These are phyloP conservation scores for Acanthamoeba rhysodes DNA, from an alignment of 208 protist species.

Conservation along the genomic window DNA sequence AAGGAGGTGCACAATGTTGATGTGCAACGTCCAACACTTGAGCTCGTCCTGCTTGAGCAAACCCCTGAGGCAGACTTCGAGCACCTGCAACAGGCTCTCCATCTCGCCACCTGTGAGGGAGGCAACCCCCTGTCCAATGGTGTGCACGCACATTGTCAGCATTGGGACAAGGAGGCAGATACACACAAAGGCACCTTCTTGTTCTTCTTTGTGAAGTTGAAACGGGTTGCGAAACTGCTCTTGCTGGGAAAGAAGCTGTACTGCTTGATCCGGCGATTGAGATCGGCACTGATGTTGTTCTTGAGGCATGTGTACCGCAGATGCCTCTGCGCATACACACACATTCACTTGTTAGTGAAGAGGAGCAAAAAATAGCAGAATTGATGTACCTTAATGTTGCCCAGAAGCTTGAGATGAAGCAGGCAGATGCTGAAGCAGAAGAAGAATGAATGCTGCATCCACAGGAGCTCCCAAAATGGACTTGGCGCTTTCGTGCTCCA, in stretches of 20 bases:
- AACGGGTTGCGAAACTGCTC: neutral
- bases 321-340: neutral
- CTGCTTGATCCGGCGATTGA: neutral
- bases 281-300: neutral
- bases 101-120: slow-evolving; percentile 1
- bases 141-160: too few species aligned
- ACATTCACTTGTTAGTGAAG: too few species aligned
- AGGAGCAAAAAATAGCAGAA: neutral
- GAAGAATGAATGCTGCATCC: neutral
- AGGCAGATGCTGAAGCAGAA: neutral
- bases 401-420: neutral
- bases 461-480: neutral
- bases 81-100: neutral
- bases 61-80: neutral
- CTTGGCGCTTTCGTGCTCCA: neutral
- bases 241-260: neutral
- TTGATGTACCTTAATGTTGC: neutral
- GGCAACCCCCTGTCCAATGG: neutral
- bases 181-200: neutral
- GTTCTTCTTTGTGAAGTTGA: neutral
- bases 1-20: neutral
- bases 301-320: neutral
- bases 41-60: neutral
- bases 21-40: neutral
- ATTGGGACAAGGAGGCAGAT: neutral